Base-by-base conservation (phyloP, 208 protist genomes). In the Wallacemonas sp. region DNA sequence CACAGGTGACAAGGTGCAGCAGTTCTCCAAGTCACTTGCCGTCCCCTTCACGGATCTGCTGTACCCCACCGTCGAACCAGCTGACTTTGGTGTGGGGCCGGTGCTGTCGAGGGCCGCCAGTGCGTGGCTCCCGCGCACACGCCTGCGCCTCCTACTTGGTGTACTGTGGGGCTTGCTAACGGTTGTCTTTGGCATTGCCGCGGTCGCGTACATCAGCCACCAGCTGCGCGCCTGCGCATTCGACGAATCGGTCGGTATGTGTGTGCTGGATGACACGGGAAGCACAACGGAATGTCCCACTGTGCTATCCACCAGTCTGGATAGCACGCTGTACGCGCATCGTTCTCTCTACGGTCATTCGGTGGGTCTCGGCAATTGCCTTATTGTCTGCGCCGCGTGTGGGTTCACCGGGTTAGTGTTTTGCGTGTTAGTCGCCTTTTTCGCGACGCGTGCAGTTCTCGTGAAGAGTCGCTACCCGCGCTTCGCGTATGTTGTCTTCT, bases 1-100 rank as follows among this genome's bases (percentile, higher is more conserved):
- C n/a, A n/a, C n/a, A n/a, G n/a, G n/a, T n/a, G n/a, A n/a, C n/a
- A n/a, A n/a, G n/a, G n/a, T n/a, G n/a, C n/a, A n/a, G n/a, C n/a
- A n/a, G n/a, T n/a, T n/a, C n/a, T n/a, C n/a, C n/a, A n/a, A n/a
- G n/a, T n/a, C n/a, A n/a, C n/a, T n/a, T n/a, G n/a, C n/a, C 8
- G 38, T 72, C 27, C 87, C 87, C 10, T 93, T 90, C 57, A 52
- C 53, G 12, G 27, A 45, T 12, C 76, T 91, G 63, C 62, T 60
- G n/a, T 93, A 89, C 64, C 87, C 87, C 2, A 93, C 76, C 44
- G 63, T 89, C 17, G 65, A 73, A 4, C 87, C 84, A 39, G 76
- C 79, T 1, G 77, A 87, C 37, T 61, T 79, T 38, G 81, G 81
- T 1, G 45, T 87, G 6, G 62, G 34, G 2, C 32, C 71, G 12